A percentile compares a stretch with the other conserved stretches of the same genome.
Conservation (phyloP, 2,329 filamentous ascomycete species). For the Allantophomopsis lycopodina region DNA sequence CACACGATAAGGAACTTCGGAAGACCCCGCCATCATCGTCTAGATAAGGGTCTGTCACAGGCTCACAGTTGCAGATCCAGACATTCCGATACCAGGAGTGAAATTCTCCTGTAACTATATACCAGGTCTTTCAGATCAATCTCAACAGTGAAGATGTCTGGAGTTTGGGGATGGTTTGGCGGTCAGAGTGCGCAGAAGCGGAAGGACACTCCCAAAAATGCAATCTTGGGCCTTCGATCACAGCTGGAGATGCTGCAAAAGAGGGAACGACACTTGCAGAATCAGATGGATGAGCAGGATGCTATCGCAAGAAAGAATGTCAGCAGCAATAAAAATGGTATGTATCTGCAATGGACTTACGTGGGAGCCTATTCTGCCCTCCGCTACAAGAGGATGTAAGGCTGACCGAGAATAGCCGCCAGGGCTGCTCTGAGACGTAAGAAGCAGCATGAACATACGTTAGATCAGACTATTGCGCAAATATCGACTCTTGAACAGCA, state of each 20-base stretch:
- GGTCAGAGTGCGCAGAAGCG: slow-evolving; percentile 68
- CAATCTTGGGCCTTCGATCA: slow-evolving; percentile 74
- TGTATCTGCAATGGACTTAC: slow-evolving; percentile 16
- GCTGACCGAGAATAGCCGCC: slow-evolving; percentile 44
- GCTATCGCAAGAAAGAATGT: slow-evolving; percentile 80
- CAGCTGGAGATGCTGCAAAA: slow-evolving; percentile 98
- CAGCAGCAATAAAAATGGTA: slow-evolving; percentile 81
- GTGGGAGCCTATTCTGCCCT: too few species aligned
- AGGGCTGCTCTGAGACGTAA: slow-evolving; percentile 85
- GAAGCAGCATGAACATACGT: slow-evolving; percentile 83
- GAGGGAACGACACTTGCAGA: slow-evolving; percentile 80
- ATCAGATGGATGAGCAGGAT: slow-evolving; percentile 88
- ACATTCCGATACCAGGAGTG: too few species aligned
- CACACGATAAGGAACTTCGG: too few species aligned
- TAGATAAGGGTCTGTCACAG: too few species aligned
- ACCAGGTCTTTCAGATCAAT: background rate
- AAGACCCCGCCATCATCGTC: too few species aligned
- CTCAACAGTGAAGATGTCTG: slow-evolving; percentile 35
- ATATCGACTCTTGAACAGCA: slow-evolving; percentile 89
- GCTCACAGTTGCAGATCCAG: too few species aligned
- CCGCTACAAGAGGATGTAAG: background rate
- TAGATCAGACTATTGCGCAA: slow-evolving; percentile 82
- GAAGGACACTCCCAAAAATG: slow-evolving; percentile 93
- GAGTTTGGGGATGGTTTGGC: slow-evolving; percentile 85
- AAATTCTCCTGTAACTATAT: background rate